phyloP scores from a whole-genome alignment of 148 eudicot species.

The Camellia granthamiana region DNA sequence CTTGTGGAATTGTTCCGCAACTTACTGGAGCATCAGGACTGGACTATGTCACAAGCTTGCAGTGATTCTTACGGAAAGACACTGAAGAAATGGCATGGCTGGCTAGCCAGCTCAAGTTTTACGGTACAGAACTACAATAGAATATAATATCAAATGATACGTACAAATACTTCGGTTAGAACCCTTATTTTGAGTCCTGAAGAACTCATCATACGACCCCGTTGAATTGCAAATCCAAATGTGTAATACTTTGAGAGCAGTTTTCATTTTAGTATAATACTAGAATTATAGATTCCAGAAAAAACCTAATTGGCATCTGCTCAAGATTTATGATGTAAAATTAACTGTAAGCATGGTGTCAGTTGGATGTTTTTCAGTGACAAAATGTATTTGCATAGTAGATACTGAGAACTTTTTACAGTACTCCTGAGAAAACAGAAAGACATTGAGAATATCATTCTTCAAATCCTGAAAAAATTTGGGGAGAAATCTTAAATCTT shows the following conservation, averaged over 20 bases:
- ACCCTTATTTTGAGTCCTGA: background rate
- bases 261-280: background rate
- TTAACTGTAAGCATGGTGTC: slow-evolving; percentile 1
- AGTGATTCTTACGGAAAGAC: slow-evolving; percentile 70
- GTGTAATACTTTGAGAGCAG: background rate
- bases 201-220: background rate
- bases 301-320: too few species aligned
- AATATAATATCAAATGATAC: background rate
- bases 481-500: background rate
- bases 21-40: slow-evolving; percentile 67
- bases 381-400: background rate
- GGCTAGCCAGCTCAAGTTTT: slow-evolving; percentile 81
- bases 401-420: background rate
- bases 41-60: slow-evolving; percentile 84
- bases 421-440: background rate
- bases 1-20: slow-evolving; percentile 58
- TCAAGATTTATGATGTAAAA: background rate
- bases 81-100: slow-evolving; percentile 88
- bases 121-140: slow-evolving; percentile 30
- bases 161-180: background rate
- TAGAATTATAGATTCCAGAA: background rate
- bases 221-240: background rate
- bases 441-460: background rate
- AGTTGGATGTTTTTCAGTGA: background rate
- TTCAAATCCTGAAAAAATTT: background rate